These are phyloP conservation scores for Phytophthora megakarya DNA, from an alignment of 352 stramenopile species.

Conservation along the genomic window DNA sequence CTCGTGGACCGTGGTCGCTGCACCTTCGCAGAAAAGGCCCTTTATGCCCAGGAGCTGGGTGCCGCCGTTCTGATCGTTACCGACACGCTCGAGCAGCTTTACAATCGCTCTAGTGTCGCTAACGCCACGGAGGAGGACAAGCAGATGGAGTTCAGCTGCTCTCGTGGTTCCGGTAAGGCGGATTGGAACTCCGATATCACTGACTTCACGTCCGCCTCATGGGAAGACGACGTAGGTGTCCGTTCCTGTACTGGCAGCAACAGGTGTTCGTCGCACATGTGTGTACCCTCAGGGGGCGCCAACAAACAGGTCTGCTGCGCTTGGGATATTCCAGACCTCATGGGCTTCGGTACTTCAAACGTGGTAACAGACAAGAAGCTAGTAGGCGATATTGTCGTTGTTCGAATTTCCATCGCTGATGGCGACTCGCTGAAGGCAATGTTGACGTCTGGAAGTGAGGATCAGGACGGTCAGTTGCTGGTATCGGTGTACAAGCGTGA, in stretches of 20 bases:
- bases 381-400: conserved; percentile 64
- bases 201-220: conserved; percentile 33
- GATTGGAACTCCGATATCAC: conserved; percentile 34
- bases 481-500: conserved; percentile 74
- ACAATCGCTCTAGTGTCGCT: conserved; percentile 52
- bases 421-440: conserved; percentile 57
- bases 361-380: conserved; percentile 41
- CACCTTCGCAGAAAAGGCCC: conserved; percentile 78
- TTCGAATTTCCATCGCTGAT: conserved; percentile 71
- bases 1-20: conserved; percentile 76
- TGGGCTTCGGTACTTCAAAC: conserved; percentile 56
- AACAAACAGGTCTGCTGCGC: conserved; percentile 71
- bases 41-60: conserved; percentile 68
- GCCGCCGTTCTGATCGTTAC: conserved; percentile 73
- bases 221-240: conserved; percentile 46
- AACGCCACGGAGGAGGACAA: conserved; percentile 40
- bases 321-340: conserved; percentile 80
- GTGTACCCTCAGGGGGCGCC: conserved; percentile 56
- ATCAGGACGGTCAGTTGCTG: conserved; percentile 34
- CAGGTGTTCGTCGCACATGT: conserved; percentile 63
- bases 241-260: conserved; percentile 44
- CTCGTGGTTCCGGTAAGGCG: conserved; percentile 46
- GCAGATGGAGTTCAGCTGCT: conserved; percentile 66
- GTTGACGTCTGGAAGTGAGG: conserved; percentile 28
- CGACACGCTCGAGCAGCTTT: conserved; percentile 74